These are phyloP conservation scores for Cladosporium sp. DNA, from an alignment of 2,329 filamentous ascomycete species.

Conservation along the genomic window DNA sequence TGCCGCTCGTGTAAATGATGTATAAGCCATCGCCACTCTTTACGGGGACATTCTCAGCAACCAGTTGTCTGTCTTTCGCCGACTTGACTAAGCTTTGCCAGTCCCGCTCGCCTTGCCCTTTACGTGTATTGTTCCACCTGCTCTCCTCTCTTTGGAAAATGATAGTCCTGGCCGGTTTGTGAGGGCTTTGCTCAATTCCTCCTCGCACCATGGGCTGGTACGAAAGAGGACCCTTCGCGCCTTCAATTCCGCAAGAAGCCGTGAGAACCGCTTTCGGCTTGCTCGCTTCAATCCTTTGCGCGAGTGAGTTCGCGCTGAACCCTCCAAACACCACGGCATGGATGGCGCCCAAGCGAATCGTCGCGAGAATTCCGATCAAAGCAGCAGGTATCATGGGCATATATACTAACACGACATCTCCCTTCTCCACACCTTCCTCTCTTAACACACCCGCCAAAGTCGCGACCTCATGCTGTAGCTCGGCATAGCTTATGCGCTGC, in stretches of 20 bases:
- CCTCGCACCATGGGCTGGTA: conserved; percentile 74
- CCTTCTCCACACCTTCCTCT: conserved; percentile 75
- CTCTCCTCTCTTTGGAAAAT: conserved; percentile 80
- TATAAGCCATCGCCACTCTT: conserved; percentile 76
- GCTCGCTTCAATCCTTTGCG: conserved; percentile 82
- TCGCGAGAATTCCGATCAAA: conserved; percentile 78
- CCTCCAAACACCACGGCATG: conserved; percentile 93
- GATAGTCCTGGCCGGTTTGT: conserved; percentile 68
- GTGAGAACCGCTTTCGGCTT: conserved; percentile 73
- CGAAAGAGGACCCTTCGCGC: conserved; percentile 69
- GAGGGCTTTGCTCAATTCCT: conserved; percentile 60
- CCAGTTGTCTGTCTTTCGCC: conserved; percentile 61
- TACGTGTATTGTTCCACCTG: conserved; percentile 66
- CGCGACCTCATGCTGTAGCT: conserved; percentile 75
- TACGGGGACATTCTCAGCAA: conserved; percentile 71
- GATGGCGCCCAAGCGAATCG: conserved; percentile 75
- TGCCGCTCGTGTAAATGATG: conserved; percentile 83
- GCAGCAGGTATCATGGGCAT: conserved; percentile 97
- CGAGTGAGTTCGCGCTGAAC: conserved; percentile 74
- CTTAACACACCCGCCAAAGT: conserved; percentile 74
- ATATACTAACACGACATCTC: conserved; percentile 86
- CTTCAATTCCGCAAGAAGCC: conserved; percentile 88
- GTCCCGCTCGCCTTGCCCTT: conserved; percentile 64
- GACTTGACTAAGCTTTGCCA: conserved; percentile 76
- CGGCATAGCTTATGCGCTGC: conserved; percentile 66